Evolutionary conservation across 768 basidiomycete genomes (phyloP), one percentile per base, ranked within the genome.

Genomic region (Trametes villosa): DNA sequence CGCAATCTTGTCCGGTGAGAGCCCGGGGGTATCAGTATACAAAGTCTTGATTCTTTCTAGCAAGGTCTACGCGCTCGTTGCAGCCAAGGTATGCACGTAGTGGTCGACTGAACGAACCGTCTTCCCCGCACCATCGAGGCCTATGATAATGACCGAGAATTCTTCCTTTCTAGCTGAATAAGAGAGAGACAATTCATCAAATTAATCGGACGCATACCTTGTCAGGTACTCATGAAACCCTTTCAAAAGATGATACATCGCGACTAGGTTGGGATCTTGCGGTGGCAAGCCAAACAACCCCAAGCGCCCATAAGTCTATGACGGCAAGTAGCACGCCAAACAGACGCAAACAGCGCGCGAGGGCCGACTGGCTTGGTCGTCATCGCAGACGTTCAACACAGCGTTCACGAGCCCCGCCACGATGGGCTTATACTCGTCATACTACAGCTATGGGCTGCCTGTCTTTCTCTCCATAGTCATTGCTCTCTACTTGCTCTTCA

Each of bases 141-240:
- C 96, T 54, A 98, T 87, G 71, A 98, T 97, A 53, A 98, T 92
- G 27, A 98, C 88, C 11, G 92, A 94, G 72, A 96, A 98, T 67
- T 96, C 93, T 60, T 92, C 87, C 71, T 90, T 92, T 71, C 91
- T 91, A 68, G 17, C 5, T 24, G 15, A 40, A 27, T 51, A 41
- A 66, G 41, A 7, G 22, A 12, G 7, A 47, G 18, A 31, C 9
- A 12, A 47, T 24, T 11, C 51, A 51, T 4, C 12, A 22, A 9
- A 29, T 44, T 26, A 26, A 26, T 9, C 2, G 11, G 11, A 30
- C 9, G 42, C 76, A 59, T 66, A 89, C 87, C 91, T 86, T 27
- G 93, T 98, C 31, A 98, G 75, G 75, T 95, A 87, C 73, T 92
- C 89, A 75, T 97, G 90, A 4, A 97, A 78, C 34, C 96, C 96